These are phyloP conservation scores for Acorus gramineus DNA, from an alignment of 106 monocot species.

Conservation along the genomic window DNA sequence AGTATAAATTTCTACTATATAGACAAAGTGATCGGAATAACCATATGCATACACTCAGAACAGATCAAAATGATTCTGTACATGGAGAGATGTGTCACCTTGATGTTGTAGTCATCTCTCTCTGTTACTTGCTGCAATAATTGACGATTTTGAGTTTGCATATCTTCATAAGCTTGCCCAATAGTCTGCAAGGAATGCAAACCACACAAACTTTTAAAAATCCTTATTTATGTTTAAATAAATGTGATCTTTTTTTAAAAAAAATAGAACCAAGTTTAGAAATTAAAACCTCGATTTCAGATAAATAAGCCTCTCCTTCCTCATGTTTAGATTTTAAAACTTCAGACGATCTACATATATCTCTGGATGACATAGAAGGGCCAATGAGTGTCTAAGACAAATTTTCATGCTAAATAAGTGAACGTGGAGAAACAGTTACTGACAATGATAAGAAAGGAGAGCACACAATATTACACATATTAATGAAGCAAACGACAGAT, in stretches of 20 bases:
- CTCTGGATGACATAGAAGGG: conserved; percentile 29
- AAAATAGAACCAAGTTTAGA: not conserved
- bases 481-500: not conserved
- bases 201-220: too few relatives aligned
- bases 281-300: conserved; percentile 74
- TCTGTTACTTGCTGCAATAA: conserved; percentile 83
- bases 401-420: too few relatives aligned
- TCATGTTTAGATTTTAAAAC: conserved; percentile 73
- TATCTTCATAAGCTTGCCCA: conserved; percentile 94
- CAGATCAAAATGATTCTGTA: not conserved
- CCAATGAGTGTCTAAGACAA: too few relatives aligned
- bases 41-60: too few relatives aligned
- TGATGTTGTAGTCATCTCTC: conserved; percentile 92
- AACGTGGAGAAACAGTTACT: too few relatives aligned
- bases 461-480: not conserved
- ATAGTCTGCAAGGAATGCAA: conserved; percentile 55
- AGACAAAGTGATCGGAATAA: too few relatives aligned
- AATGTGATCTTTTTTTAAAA: not conserved
- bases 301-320: conserved; percentile 78
- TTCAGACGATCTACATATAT: conserved; percentile 46
- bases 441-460: too few relatives aligned
- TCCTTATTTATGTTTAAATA: not conserved
- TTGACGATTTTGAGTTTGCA: conserved; percentile 82
- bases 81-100: conserved; percentile 33
- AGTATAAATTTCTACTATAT: too few relatives aligned